Percentiles rank a stretch among this genome's conserved stretches.
phyloP scores from a whole-genome alignment of 176 grass and related monocot species.

The Tillandsia leiboldiana region DNA sequence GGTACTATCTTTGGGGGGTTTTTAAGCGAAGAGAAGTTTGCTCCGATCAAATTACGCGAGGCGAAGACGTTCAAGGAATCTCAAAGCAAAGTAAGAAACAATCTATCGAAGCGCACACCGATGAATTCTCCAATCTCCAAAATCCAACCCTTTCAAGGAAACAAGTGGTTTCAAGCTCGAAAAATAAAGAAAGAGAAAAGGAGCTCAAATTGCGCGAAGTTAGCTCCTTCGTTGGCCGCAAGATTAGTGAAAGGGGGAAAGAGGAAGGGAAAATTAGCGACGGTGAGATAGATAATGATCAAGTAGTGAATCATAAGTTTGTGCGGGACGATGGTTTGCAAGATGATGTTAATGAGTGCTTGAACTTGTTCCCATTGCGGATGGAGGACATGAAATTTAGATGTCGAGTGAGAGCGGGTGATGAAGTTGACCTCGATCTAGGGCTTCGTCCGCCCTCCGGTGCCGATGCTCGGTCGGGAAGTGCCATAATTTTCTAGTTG shows the following conservation, averaged over 20 bases:
- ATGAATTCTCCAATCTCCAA: background rate
- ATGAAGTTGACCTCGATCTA: slow-evolving; percentile 30
- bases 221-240: background rate
- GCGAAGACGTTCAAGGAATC: background rate
- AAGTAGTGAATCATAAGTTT: background rate
- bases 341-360: slow-evolving; percentile 19
- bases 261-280: background rate
- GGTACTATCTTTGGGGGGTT: slow-evolving; percentile 9
- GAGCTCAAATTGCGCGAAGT: background rate
- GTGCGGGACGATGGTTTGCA: background rate
- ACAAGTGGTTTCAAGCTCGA: background rate
- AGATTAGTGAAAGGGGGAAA: background rate
- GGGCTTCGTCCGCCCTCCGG: slow-evolving; percentile 20
- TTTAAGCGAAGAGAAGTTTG: slow-evolving; percentile 3
- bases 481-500: no score
- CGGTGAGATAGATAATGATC: background rate
- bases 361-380: slow-evolving; percentile 44
- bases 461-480: no score
- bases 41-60: background rate
- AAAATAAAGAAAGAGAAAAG: background rate
- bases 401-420: slow-evolving; percentile 4
- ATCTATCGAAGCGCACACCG: background rate
- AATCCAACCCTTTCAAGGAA: no score
- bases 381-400: slow-evolving; percentile 28
- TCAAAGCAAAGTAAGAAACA: background rate